These are phyloP conservation scores for Leccinum fallax DNA, from an alignment of 1,284 basidiomycete genomes.

Conservation along the genomic window DNA sequence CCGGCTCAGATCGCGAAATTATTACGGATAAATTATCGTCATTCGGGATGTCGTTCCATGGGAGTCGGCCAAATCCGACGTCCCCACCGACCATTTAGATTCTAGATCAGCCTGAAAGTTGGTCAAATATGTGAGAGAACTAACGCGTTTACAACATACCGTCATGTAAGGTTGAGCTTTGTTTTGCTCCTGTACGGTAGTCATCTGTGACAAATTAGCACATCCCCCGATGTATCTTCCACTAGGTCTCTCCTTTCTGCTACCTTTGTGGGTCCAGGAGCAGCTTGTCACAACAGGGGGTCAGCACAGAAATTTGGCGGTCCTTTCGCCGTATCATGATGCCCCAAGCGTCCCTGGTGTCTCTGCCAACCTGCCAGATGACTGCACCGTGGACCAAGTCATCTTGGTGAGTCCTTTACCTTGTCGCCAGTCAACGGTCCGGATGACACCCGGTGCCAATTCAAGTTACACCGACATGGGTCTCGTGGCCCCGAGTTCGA, in stretches of 20 bases:
- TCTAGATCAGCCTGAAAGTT: neutral
- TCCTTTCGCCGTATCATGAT: slow-evolving; percentile 42
- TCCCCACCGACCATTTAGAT: neutral
- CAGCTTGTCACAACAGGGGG: neutral
- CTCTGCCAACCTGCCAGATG: slow-evolving; percentile 39
- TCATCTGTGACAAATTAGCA: neutral
- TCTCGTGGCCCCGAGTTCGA: slow-evolving; percentile 40
- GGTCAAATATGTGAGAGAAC: neutral
- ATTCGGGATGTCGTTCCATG: slow-evolving; percentile 3
- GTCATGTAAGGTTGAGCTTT: neutral
- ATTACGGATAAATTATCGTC: neutral
- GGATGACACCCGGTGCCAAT: neutral
- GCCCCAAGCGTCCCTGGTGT: slow-evolving; percentile 39
- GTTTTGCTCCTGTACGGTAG: neutral
- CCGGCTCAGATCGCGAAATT: slow-evolving; percentile 1
- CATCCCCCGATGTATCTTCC: slow-evolving; percentile 17
- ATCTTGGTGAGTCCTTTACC: slow-evolving; percentile 36
- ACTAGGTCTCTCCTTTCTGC: slow-evolving; percentile 9
- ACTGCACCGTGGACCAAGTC: slow-evolving; percentile 47
- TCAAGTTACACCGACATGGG: slow-evolving; percentile 45
- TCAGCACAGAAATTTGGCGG: slow-evolving; percentile 28
- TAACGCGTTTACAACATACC: neutral
- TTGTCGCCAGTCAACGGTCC: neutral
- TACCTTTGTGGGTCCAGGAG: neutral
- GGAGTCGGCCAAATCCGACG: slow-evolving; percentile 7